Evolutionary conservation across 2,329 filamentous ascomycete species (phyloP), one percentile per base, ranked within the genome.

Genomic region (Arthrobotrys sinensis): DNA sequence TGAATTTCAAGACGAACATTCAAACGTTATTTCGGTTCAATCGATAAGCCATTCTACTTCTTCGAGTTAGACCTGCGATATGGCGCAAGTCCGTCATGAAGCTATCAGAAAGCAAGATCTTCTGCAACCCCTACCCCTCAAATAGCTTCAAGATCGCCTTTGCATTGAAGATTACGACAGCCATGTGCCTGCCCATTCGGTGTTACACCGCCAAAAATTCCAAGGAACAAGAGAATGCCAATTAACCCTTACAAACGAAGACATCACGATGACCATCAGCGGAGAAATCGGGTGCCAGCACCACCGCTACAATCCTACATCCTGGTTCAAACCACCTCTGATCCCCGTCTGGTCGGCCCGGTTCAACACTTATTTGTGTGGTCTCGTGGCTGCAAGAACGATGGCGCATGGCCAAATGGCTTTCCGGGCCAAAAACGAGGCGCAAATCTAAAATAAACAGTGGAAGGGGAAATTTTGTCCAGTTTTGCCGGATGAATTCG

Each of bases 321-420:
- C 73, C 73, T 60, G 14, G 73, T 43, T 19, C 66, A 45, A n/a
- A 36, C 28, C 55, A 64, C 46, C 65, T 62, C 60, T 34, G 66
- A 77, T 77, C 66, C 71, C 50, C 73, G 73, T 77, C 53, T 66
- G 48, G 43, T 65, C 73, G 73, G 66, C 48, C 73, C 73, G 73
- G 73, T 55, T 55, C 46, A 65, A 55, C 63, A 46, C 64, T 28
- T 19, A 32, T 46, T 34, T 6, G 16, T 24, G 53, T 24, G 55
- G 55, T 60, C 36, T 43, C 55, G 55, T 60, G 55, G 55, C 55
- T 60, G 55, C 45, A 21, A 36, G 12, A 60, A 46, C 12, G 21
- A 73, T 65, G 60, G 69, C 69, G 60, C 60, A 60, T 64, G 69
- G 60, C 12, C 19, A 40, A 3, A 60, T 60, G 52, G 52, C 50